phyloP scores from a whole-genome alignment of 2,329 filamentous ascomycete genomes.

The Monosporascus sp. region DNA sequence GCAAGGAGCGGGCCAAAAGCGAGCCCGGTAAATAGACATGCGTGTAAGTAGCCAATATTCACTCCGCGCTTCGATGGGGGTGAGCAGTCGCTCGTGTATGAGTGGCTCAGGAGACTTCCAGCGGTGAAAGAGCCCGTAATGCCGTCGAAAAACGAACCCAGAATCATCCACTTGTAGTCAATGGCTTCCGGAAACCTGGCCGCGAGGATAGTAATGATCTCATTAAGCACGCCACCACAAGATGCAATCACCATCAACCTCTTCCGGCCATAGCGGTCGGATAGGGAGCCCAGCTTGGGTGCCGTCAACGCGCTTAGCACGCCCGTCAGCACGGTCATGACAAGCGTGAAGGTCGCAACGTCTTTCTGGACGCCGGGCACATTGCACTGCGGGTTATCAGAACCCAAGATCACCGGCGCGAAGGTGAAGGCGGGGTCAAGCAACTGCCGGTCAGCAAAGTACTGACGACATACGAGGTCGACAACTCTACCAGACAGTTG shows the following conservation, averaged over 20 bases:
- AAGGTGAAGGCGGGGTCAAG: slow-evolving; percentile 55
- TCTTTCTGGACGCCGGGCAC: slow-evolving; percentile 72
- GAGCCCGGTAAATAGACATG: slow-evolving; percentile 82
- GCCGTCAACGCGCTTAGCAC: slow-evolving; percentile 73
- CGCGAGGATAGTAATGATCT: slow-evolving; percentile 73
- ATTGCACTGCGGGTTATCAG: slow-evolving; percentile 73
- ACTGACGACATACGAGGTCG: slow-evolving; percentile 75
- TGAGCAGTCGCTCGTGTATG: slow-evolving; percentile 87
- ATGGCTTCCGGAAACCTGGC: slow-evolving; percentile 68
- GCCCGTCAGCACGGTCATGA: slow-evolving; percentile 69
- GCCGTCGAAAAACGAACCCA: slow-evolving; percentile 76
- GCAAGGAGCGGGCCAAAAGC: slow-evolving; percentile 80
- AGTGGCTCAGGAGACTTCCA: slow-evolving; percentile 69
- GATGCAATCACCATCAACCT: slow-evolving; percentile 68
- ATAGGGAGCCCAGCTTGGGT: slow-evolving; percentile 78
- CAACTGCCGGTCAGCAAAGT: slow-evolving; percentile 64
- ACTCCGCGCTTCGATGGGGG: slow-evolving; percentile 73
- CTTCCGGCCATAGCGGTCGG: slow-evolving; percentile 80
- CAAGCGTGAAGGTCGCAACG: slow-evolving; percentile 73
- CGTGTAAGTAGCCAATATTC: slow-evolving; percentile 84
- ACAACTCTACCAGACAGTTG: slow-evolving; percentile 51
- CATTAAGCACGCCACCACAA: slow-evolving; percentile 66
- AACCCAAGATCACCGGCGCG: slow-evolving; percentile 60
- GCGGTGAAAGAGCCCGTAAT: slow-evolving; percentile 84
- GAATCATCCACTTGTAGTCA: slow-evolving; percentile 71